Conservation (phyloP, 2,329 filamentous ascomycete species). For the Epichloe typhina region DNA sequence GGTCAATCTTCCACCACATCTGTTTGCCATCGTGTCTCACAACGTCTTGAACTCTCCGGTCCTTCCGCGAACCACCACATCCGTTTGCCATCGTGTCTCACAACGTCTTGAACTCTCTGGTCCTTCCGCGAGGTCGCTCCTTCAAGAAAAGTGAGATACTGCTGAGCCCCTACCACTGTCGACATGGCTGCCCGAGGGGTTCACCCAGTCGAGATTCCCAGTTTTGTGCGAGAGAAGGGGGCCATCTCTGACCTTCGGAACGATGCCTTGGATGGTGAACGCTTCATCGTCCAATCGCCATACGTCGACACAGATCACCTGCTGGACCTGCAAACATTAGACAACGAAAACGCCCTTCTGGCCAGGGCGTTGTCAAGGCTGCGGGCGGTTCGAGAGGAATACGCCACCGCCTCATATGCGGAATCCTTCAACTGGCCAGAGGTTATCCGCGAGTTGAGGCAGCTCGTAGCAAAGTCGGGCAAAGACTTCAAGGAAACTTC, state of each 20-base stretch:
- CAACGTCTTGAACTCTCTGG: neutral
- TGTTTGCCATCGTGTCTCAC: neutral
- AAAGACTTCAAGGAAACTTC: constrained; percentile 44
- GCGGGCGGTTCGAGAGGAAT: constrained; percentile 50
- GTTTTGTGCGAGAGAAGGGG: constrained; percentile 13
- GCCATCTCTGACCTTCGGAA: constrained; percentile 16
- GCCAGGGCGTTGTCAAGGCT: constrained; percentile 57
- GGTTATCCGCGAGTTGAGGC: constrained; percentile 44
- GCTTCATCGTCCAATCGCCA: constrained; percentile 53
- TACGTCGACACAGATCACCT: constrained; percentile 60
- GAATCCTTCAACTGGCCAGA: constrained; percentile 65
- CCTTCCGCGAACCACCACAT: neutral
- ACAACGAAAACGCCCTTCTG: constrained; percentile 53
- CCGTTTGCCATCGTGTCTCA: neutral
- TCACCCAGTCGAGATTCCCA: constrained; percentile 13
- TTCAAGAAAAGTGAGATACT: neutral
- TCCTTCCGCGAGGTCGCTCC: neutral
- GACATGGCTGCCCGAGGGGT: constrained; percentile 17
- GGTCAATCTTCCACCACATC: neutral
- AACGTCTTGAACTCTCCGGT: neutral
- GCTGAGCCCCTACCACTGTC: neutral
- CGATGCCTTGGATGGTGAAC: constrained; percentile 9
- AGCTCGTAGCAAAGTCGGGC: constrained; percentile 32
- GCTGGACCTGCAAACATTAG: constrained; percentile 55
- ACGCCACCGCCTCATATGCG: constrained; percentile 62